Evolutionary conservation across 257 asterid species (phyloP).

Genomic region (Lithospermum erythrorhizon): DNA sequence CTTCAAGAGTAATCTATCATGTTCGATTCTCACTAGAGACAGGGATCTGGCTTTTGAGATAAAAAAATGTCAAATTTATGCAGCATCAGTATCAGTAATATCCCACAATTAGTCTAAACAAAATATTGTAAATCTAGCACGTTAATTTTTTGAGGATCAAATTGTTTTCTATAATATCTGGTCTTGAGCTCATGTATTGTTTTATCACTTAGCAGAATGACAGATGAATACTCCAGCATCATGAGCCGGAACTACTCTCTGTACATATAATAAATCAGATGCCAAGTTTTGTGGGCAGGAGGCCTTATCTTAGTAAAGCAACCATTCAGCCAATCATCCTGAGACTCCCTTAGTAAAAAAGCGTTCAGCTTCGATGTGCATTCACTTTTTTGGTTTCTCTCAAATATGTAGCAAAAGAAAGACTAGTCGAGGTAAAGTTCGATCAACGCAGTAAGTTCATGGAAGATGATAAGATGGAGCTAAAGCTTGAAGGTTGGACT

Average conservation of each 20-base stretch:
- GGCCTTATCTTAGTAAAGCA: too few species aligned
- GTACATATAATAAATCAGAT: too few species aligned
- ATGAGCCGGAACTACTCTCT: neutral
- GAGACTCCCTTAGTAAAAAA: neutral
- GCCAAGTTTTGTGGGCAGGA: too few species aligned
- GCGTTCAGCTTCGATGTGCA: neutral
- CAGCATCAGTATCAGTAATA: neutral
- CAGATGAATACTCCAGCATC: neutral
- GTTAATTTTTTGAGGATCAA: neutral
- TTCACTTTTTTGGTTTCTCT: neutral
- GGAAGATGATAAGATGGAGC: too few species aligned
- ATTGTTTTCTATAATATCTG: neutral
- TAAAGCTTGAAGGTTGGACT: too few species aligned
- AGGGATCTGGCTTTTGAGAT: neutral
- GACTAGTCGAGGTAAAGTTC: neutral
- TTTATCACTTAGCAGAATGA: conserved; percentile 1
- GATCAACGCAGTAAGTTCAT: too few species aligned
- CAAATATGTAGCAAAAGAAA: neutral
- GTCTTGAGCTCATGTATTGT: neutral
- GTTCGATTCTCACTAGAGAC: neutral
- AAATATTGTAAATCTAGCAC: neutral
- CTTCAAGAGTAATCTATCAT: neutral
- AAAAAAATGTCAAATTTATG: too few species aligned
- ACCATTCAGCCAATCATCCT: too few species aligned
- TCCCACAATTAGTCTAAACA: neutral